phyloP scores from a whole-genome alignment of 1,139 yeast species.

The Lodderomyces beijingensis region DNA sequence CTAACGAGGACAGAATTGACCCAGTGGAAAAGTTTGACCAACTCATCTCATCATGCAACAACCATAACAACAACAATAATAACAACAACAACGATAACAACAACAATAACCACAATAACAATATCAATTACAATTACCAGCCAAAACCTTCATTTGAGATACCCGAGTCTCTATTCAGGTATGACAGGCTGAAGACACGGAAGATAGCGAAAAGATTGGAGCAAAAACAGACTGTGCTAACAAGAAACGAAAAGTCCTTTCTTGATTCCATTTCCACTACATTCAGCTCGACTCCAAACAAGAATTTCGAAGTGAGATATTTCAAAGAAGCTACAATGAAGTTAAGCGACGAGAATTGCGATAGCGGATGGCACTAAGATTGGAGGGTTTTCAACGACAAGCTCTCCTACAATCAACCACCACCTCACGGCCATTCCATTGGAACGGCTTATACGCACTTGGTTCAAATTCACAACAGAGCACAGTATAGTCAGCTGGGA shows the following conservation, averaged over 20 bases:
- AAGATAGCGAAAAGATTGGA: constrained; percentile 2
- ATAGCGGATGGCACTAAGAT: constrained; percentile 21
- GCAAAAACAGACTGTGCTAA: constrained; percentile 2
- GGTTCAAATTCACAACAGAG: constrained; percentile 48
- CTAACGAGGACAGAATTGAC: constrained; percentile 6
- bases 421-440: constrained; percentile 20
- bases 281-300: constrained; percentile 1
- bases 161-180: constrained; percentile 5
- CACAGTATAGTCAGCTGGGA: constrained; percentile 47
- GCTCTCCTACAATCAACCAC: constrained; percentile 29
- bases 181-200: too few species aligned
- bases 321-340: constrained; percentile 19
- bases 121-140: constrained; percentile 3
- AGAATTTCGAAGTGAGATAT: constrained; percentile 17
- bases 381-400: constrained; percentile 22
- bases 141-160: constrained; percentile 8
- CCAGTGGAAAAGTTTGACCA: constrained; percentile 12
- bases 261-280: constrained; percentile 7
- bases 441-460: constrained; percentile 42
- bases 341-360: constrained; percentile 8
- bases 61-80: too few species aligned
- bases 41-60: too few species aligned
- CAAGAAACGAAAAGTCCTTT: constrained; percentile 6
- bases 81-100: too few species aligned
- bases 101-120: not conserved